Conservation (phyloP, 129 eudicot genomes). For the Chrysanthemum seticuspe region DNA sequence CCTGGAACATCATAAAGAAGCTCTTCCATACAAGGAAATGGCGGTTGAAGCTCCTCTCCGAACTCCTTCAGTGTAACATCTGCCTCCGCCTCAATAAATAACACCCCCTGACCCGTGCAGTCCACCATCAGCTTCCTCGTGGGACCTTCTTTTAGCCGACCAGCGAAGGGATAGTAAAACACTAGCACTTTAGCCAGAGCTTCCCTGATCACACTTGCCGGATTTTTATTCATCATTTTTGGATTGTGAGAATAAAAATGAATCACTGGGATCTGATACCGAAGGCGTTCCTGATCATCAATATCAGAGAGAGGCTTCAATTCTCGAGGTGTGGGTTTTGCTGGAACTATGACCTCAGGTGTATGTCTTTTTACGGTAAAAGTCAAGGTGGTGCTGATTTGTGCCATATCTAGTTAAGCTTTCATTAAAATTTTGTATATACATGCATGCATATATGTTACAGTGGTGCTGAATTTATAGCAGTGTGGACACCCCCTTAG, state of each 20-base stretch:
- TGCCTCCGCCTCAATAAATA: background rate
- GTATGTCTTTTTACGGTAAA: background rate
- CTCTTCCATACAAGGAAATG: background rate
- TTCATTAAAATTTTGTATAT: too few relatives aligned
- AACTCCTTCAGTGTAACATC: background rate
- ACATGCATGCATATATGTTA: too few relatives aligned
- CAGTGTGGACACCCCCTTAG: too few relatives aligned
- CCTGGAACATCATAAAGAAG: constrained; percentile 4
- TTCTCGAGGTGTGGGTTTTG: background rate
- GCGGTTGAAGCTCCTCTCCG: background rate
- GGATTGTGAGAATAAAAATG: background rate
- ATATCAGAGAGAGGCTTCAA: background rate
- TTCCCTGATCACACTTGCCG: background rate
- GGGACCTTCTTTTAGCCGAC: background rate
- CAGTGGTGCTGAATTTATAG: too few relatives aligned
- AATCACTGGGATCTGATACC: background rate
- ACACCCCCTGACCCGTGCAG: background rate
- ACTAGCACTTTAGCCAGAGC: background rate
- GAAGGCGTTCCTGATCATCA: background rate
- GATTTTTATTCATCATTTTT: background rate
- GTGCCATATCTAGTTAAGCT: background rate
- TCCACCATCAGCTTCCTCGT: background rate
- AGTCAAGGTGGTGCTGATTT: background rate
- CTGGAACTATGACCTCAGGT: background rate
- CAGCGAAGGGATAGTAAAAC: background rate